phyloP scores from a whole-genome alignment of 2,329 filamentous ascomycete species.

The Aphanocladium album region DNA sequence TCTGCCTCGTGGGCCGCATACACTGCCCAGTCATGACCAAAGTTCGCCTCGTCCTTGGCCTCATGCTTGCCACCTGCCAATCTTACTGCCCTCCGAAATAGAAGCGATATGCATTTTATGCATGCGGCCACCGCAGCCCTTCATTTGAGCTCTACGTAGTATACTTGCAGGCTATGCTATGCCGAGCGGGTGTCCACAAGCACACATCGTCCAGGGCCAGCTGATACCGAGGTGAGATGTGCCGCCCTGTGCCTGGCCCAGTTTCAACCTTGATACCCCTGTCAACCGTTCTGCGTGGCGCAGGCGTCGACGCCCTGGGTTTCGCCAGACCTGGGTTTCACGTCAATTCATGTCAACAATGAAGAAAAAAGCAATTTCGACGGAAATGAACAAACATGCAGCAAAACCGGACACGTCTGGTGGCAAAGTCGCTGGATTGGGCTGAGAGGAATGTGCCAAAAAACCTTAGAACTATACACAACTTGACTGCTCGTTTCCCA shows the following conservation, averaged over 20 bases:
- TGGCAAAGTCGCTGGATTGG: too few relatives aligned
- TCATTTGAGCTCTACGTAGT: background rate
- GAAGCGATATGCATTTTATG: background rate
- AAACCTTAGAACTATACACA: too few relatives aligned
- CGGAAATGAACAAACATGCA: background rate
- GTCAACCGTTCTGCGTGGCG: background rate
- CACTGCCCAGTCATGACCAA: too few relatives aligned
- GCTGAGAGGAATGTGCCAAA: too few relatives aligned
- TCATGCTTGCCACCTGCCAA: background rate
- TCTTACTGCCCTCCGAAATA: background rate
- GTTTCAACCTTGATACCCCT: conserved; percentile 1
- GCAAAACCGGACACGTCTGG: too few relatives aligned
- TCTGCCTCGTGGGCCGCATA: too few relatives aligned
- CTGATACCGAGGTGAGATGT: background rate
- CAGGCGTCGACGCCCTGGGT: background rate
- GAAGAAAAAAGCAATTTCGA: background rate
- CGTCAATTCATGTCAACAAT: background rate
- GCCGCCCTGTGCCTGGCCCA: background rate
- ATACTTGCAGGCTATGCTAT: background rate
- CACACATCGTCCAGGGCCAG: background rate
- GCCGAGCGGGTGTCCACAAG: background rate
- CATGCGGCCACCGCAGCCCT: background rate
- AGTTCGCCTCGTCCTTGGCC: too few relatives aligned
- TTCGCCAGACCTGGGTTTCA: conserved; percentile 4
- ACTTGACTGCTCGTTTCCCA: background rate